Conservation (phyloP, 2,329 filamentous ascomycete genomes). For the Ramichloridium luteum region DNA sequence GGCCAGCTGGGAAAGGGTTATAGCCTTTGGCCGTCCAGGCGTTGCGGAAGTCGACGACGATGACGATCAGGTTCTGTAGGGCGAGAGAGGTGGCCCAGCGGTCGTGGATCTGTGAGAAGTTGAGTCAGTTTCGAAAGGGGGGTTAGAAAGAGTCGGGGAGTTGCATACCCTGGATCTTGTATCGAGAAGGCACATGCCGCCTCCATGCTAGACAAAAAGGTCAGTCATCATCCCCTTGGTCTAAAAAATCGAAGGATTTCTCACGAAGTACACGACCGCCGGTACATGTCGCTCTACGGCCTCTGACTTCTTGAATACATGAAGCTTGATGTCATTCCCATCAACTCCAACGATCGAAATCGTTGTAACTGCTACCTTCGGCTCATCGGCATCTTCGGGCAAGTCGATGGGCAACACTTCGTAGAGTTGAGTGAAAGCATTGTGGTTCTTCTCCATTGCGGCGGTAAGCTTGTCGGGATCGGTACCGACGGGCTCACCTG, state of each 20-base stretch:
- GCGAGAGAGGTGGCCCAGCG: constrained; percentile 20
- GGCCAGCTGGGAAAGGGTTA: constrained; percentile 19
- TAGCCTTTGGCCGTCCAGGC: constrained; percentile 14
- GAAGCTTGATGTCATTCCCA: constrained; percentile 14
- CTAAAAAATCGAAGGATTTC: too few relatives aligned
- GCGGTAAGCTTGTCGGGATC: too few relatives aligned
- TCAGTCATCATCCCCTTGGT: too few relatives aligned
- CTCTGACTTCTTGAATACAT: constrained; percentile 10
- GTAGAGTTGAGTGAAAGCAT: constrained; percentile 52
- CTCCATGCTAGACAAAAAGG: too few relatives aligned
- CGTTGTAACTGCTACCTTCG: constrained; percentile 8
- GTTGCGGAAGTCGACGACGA: constrained; percentile 24
- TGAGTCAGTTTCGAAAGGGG: neutral
- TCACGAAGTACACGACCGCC: constrained; percentile 18
- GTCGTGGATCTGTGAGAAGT: constrained; percentile 15
- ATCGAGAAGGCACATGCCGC: constrained; percentile 18
- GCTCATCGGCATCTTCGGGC: constrained; percentile 11
- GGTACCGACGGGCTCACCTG: too few relatives aligned
- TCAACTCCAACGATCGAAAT: constrained; percentile 13
- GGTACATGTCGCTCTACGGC: constrained; percentile 10
- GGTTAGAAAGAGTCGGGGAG: neutral
- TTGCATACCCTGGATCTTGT: constrained; percentile 10
- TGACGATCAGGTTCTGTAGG: constrained; percentile 13
- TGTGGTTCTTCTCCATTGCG: constrained; percentile 2
- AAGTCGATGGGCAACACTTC: constrained; percentile 58